Conservation (phyloP, 148 eudicot genomes). For the Simmondsia chinensis region DNA sequence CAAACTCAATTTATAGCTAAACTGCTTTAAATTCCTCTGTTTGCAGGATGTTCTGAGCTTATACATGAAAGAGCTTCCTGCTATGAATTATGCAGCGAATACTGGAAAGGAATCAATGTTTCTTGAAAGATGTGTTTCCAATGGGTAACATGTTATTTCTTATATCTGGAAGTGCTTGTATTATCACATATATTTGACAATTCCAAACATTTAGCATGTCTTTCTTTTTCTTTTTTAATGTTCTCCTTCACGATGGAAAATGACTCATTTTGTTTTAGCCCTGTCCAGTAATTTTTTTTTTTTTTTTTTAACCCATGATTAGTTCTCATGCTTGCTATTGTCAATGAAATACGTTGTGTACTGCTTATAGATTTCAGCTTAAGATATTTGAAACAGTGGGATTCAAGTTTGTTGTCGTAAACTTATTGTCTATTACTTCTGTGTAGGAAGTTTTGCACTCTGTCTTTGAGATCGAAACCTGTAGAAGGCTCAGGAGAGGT, state of each 20-base stretch:
- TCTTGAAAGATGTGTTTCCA: slow-evolving; percentile 82
- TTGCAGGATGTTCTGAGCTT: slow-evolving; percentile 52
- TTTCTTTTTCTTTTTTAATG: too few species aligned
- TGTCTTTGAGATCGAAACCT: slow-evolving; percentile 42
- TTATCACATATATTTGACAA: too few species aligned
- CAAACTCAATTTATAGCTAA: too few species aligned
- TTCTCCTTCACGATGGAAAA: too few species aligned
- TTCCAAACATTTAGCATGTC: too few species aligned
- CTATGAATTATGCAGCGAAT: slow-evolving; percentile 88
- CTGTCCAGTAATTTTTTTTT: too few species aligned
- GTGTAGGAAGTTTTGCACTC: slow-evolving; percentile 71
- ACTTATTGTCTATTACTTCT: slow-evolving; percentile 4
- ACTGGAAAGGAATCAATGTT: slow-evolving; percentile 83
- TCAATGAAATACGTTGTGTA: too few species aligned
- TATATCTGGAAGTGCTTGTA: too few species aligned
- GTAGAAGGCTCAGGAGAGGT: slow-evolving; percentile 44
- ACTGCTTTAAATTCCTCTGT: neutral
- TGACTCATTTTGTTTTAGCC: too few species aligned
- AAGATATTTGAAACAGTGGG: neutral
- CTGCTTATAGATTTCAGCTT: neutral
- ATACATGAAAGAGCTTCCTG: slow-evolving; percentile 68
- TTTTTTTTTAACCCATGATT: neutral
- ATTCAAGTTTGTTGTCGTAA: neutral
- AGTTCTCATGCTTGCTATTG: neutral
- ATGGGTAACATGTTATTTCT: slow-evolving; percentile 40